Percentiles rank a stretch among this genome's conserved stretches.
These are phyloP conservation scores for Didymella sp. DNA, from an alignment of 2,329 filamentous ascomycete genomes.

Conservation along the genomic window DNA sequence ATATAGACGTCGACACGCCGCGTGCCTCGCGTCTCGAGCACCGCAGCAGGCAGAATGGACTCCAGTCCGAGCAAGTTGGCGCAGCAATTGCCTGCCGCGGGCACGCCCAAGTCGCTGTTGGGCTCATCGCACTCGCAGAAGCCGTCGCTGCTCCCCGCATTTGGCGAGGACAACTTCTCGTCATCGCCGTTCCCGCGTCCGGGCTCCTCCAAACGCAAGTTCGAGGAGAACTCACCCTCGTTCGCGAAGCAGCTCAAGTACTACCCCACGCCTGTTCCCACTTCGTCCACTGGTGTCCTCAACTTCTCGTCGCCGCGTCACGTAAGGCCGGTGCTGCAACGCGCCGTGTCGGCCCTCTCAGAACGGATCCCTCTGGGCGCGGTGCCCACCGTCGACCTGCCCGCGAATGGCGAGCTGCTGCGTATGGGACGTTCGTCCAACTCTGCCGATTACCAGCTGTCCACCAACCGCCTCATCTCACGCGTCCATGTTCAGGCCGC, in stretches of 20 bases:
- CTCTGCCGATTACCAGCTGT: conserved; percentile 94
- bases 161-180: conserved; percentile 70
- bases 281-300: conserved; percentile 89
- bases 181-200: conserved; percentile 75
- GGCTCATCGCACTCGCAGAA: conserved; percentile 58
- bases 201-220: conserved; percentile 70
- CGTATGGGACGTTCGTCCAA: conserved; percentile 93
- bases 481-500: conserved; percentile 89
- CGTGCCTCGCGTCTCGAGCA: conserved; percentile 37
- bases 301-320: conserved; percentile 74
- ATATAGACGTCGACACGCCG: conserved; percentile 35
- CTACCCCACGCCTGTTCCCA: conserved; percentile 93
- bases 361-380: conserved; percentile 84
- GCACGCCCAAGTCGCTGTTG: conserved; percentile 30
- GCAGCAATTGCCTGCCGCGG: conserved; percentile 38
- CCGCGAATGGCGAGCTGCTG: conserved; percentile 79
- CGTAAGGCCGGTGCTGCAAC: conserved; percentile 61
- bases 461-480: conserved; percentile 89
- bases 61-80: conserved; percentile 36
- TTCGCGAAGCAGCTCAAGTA: conserved; percentile 63
- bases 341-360: conserved; percentile 66
- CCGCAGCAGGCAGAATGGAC: conserved; percentile 42
- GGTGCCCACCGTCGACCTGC: conserved; percentile 82
- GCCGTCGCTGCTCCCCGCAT: conserved; percentile 76
- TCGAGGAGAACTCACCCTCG: conserved; percentile 57